phyloP scores from a whole-genome alignment of 164 flowering plant species.

The Vitis vinifera region DNA sequence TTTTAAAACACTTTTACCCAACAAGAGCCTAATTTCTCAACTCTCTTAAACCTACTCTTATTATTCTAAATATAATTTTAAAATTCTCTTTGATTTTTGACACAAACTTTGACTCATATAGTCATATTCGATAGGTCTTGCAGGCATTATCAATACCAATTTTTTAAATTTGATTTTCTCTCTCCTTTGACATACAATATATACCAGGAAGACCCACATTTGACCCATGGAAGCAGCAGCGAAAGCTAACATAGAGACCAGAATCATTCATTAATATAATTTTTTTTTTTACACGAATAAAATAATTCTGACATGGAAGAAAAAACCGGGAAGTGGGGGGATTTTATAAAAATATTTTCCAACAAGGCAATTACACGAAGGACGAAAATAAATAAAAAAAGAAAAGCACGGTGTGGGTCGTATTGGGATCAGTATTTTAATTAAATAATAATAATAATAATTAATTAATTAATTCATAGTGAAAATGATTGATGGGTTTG shows the following conservation, averaged over 20 bases:
- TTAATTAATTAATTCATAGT: slow-evolving; percentile 15
- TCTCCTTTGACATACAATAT: slow-evolving; percentile 5
- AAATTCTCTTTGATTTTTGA: background rate
- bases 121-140: too few species aligned
- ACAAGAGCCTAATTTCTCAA: too few species aligned
- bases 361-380: too few species aligned
- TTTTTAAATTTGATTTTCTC: background rate
- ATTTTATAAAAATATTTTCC: too few species aligned
- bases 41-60: too few species aligned
- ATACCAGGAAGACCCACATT: slow-evolving; percentile 3
- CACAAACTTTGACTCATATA: background rate
- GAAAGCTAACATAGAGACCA: slow-evolving; percentile 9
- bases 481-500: slow-evolving; percentile 34
- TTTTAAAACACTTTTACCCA: too few species aligned
- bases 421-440: slow-evolving; percentile 36
- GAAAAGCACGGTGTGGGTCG: slow-evolving; percentile 12
- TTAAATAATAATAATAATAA: background rate
- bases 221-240: slow-evolving; percentile 5
- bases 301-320: slow-evolving; percentile 12
- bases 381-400: background rate
- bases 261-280: background rate
- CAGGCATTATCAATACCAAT: background rate
- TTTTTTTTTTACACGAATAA: background rate
- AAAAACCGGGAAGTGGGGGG: slow-evolving; percentile 13
- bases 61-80: too few species aligned